Conservation (phyloP, 2,329 filamentous ascomycete species). For the Septoria petroselini region DNA sequence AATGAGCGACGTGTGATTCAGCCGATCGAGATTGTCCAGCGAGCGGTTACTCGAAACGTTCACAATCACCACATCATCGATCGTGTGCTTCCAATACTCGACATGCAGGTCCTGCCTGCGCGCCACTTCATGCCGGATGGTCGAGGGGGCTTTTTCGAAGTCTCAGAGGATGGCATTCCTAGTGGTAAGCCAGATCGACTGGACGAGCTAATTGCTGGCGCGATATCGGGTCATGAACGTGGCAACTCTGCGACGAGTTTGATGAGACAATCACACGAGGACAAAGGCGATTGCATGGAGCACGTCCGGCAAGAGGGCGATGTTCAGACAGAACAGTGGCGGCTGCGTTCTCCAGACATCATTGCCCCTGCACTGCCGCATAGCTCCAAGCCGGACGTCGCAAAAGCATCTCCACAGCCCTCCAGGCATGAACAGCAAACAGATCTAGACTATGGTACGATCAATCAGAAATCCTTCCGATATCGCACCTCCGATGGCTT, state of each 20-base stretch:
- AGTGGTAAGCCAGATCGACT: conserved; percentile 1
- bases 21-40: conserved; percentile 13
- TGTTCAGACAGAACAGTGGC: neutral
- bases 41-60: conserved; percentile 50
- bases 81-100: conserved; percentile 52
- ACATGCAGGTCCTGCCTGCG: conserved; percentile 52
- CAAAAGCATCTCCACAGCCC: neutral
- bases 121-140: conserved; percentile 48
- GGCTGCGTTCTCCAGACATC: neutral
- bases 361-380: neutral
- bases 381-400: too few species aligned
- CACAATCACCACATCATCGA: conserved; percentile 54
- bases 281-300: neutral
- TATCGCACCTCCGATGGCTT: conserved; percentile 8
- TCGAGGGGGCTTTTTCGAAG: conserved; percentile 12
- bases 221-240: conserved; percentile 1
- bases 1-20: conserved; percentile 15
- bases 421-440: neutral
- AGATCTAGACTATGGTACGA: neutral
- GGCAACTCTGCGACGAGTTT: neutral
- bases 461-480: neutral
- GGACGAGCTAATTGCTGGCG: conserved; percentile 3
- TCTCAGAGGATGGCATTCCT: conserved; percentile 11
- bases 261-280: neutral
- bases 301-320: neutral